Conservation (phyloP, 1,284 basidiomycete genomes). For the Athelia sp. region DNA sequence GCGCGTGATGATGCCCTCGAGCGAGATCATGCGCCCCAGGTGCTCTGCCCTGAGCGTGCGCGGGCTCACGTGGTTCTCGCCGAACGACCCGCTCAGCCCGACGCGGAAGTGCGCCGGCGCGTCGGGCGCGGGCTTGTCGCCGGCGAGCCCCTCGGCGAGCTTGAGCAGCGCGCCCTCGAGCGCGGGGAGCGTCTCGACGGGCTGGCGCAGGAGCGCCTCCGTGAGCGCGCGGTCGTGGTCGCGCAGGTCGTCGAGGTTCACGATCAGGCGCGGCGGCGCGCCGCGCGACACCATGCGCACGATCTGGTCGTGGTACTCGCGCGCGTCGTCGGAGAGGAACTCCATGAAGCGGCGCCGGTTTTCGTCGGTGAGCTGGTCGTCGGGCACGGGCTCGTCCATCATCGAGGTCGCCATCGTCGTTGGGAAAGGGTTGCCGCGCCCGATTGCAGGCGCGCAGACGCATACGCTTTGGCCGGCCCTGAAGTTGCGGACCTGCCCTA, state of each 20-base stretch:
- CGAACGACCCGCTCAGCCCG: slow-evolving; percentile 98
- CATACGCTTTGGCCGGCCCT: slow-evolving; percentile 8
- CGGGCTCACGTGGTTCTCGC: slow-evolving; percentile 97
- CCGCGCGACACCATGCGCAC: slow-evolving; percentile 81
- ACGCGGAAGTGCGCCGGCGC: slow-evolving; percentile 80
- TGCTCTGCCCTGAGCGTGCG: slow-evolving; percentile 85
- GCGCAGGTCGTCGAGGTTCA: slow-evolving; percentile 96
- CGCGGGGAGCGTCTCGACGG: slow-evolving; percentile 87
- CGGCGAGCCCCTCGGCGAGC: slow-evolving; percentile 71
- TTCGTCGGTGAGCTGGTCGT: slow-evolving; percentile 77
- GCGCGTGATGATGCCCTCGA: slow-evolving; percentile 98
- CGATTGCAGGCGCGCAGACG: slow-evolving; percentile 7
- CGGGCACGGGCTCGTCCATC: slow-evolving; percentile 51
- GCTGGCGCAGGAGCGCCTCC: slow-evolving; percentile 83
- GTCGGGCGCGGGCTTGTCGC: slow-evolving; percentile 82
- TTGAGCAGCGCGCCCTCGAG: slow-evolving; percentile 83
- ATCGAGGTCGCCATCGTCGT: slow-evolving; percentile 46
- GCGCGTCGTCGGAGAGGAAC: slow-evolving; percentile 79
- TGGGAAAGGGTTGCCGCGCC: slow-evolving; percentile 11
- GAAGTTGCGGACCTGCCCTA: not conserved
- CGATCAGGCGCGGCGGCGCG: slow-evolving; percentile 85
- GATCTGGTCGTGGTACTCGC: slow-evolving; percentile 88
- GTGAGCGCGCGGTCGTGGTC: slow-evolving; percentile 86
- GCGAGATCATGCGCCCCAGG: slow-evolving; percentile 93
- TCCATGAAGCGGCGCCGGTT: slow-evolving; percentile 81